Conservation (phyloP, 768 basidiomycete species). For the Cyclocybe aegerita region DNA sequence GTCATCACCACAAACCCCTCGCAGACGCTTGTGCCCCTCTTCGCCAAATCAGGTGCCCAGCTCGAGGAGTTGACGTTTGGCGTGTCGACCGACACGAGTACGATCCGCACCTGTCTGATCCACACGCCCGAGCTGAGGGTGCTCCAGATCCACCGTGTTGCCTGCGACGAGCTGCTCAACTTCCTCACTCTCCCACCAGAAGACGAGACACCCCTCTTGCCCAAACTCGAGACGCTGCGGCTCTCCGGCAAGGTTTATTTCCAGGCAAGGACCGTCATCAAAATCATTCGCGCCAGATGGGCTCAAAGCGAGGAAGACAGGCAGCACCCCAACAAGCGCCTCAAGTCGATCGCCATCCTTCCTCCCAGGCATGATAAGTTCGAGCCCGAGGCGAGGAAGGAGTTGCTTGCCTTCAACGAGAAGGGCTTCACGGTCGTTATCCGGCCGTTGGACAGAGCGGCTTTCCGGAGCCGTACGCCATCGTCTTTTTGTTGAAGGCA, state of each 20-base stretch:
- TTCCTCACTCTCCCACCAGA: not conserved
- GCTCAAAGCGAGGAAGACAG: not conserved
- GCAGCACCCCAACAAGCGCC: not conserved
- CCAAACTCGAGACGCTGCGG: not conserved
- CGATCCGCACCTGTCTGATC: not conserved
- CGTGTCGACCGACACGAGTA: not conserved
- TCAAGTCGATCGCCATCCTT: slow-evolving; percentile 4
- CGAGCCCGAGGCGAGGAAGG: not conserved
- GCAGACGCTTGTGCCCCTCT: not conserved
- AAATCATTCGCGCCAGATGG: slow-evolving; percentile 4
- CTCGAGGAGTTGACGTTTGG: slow-evolving; percentile 3
- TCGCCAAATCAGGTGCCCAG: not conserved
- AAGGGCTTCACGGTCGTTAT: slow-evolving; percentile 2
- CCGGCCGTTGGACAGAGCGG: slow-evolving; percentile 1
- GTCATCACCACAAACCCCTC: not conserved
- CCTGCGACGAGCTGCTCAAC: not conserved
- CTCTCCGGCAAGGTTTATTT: slow-evolving; percentile 8
- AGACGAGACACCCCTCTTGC: not conserved
- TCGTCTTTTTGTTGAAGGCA: not conserved
- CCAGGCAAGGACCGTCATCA: not conserved
- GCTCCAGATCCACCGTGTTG: slow-evolving; percentile 5
- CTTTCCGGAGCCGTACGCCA: slow-evolving; percentile 4
- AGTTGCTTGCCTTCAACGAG: slow-evolving; percentile 1
- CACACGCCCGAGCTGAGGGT: slow-evolving; percentile 3
- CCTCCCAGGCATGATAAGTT: slow-evolving; percentile 6